Base-by-base conservation (phyloP, 2,329 filamentous ascomycete species). In the Fonsecaea multimorphosa region DNA sequence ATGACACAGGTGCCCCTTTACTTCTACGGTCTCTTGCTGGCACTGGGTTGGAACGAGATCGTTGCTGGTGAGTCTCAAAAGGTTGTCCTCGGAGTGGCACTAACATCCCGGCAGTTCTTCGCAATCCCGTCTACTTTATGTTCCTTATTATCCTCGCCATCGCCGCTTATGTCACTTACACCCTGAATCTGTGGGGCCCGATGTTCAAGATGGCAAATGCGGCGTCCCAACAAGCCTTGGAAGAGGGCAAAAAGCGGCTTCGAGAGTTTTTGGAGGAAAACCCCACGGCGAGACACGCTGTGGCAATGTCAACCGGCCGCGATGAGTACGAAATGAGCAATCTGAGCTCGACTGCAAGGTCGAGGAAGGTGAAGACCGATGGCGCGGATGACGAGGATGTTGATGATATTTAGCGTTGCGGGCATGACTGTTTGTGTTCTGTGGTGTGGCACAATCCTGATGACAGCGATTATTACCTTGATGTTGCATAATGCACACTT, bases 1-100 rank as follows among this genome's bases (percentile, higher is more conserved):
- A 91, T 99, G 73, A 91, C 93, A 3, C 93, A 97, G 78, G 89
- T 99, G 57, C 95, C 95, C 5, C 81, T 96, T 68, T 98, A 97
- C 79, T 97, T 99, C 78, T 99, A 97, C 74, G 92, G 88, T 49
- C 78, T 98, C 63, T 83, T 99, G 63, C 82, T 99, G 70, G 91
- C 92, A 24, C 84, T 99, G 56, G 95, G 95, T n/a, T 99, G 95
- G 95, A 99, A 99, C 79, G 95, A 99, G 80, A 93, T 99, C 69
- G 83, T 96, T 71, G 91, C 93, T 74, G 92, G 93, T 96, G 85
- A 84, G 91, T 71, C 31, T 34, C 29, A 11, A 34, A 27, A 5
- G 16, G 16, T 49, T 34, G 12, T 3, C 49, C 66, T 31, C 65
- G 5, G 27, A 46, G n/a, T 27, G 12, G 31, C 56, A 54, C 68